Evolutionary conservation across 331 rosid species (phyloP).

Genomic region (Ulmus americana): DNA sequence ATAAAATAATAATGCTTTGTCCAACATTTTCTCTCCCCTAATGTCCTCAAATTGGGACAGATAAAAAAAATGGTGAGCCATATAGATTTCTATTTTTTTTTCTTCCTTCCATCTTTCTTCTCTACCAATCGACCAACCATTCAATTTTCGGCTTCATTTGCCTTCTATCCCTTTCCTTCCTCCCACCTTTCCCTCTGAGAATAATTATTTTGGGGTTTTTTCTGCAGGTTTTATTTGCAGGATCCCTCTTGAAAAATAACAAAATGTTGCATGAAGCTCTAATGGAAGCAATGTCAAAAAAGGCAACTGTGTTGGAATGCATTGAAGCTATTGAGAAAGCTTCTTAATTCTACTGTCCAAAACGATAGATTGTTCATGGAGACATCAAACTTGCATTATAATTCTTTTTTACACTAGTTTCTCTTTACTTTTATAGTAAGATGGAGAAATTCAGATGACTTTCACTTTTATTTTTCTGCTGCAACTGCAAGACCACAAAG

Average conservation of each 20-base stretch:
- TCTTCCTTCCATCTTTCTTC: too few relatives aligned
- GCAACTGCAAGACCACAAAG: neutral
- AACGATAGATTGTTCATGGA: neutral
- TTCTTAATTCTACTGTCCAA: constrained; percentile 26
- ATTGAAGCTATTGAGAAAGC: constrained; percentile 71
- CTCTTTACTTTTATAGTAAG: too few relatives aligned
- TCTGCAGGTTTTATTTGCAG: constrained; percentile 67
- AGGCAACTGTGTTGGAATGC: constrained; percentile 68
- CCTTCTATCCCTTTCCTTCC: too few relatives aligned
- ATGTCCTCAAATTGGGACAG: too few relatives aligned
- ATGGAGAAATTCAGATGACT: too few relatives aligned
- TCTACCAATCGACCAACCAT: too few relatives aligned
- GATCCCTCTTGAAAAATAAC: constrained; percentile 73
- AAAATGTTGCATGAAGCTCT: constrained; percentile 61
- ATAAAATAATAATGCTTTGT: too few relatives aligned
- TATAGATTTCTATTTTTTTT: too few relatives aligned
- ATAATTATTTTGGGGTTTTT: neutral
- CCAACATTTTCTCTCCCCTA: too few relatives aligned
- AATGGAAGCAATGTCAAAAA: constrained; percentile 55
- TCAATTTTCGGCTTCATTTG: too few relatives aligned
- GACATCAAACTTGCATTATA: neutral
- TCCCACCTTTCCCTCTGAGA: neutral
- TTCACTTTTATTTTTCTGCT: neutral
- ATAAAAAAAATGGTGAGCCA: too few relatives aligned
- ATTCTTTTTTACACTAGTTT: too few relatives aligned